Evolutionary conservation across 2,329 filamentous ascomycete species (phyloP).

Genomic region (Botrytis paeoniae): DNA sequence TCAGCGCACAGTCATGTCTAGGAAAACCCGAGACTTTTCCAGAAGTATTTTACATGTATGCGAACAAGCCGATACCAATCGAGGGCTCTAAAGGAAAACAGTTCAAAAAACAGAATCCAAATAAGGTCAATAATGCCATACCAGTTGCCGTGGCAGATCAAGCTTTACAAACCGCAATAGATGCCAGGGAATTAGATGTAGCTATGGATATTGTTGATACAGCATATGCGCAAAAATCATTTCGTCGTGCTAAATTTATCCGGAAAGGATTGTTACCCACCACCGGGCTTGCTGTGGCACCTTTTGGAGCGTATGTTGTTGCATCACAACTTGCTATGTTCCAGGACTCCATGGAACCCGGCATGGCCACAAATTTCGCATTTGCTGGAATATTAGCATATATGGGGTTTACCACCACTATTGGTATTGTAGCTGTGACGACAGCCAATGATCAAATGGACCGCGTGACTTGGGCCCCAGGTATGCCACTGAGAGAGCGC

Average conservation of each 20-base stretch:
- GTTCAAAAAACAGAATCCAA: constrained; percentile 64
- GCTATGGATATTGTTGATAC: constrained; percentile 73
- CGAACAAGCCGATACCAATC: constrained; percentile 72
- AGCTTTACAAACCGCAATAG: constrained; percentile 77
- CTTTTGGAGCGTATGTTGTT: constrained; percentile 66
- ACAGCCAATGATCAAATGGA: constrained; percentile 95
- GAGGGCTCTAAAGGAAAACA: constrained; percentile 56
- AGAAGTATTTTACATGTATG: constrained; percentile 76
- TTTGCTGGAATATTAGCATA: constrained; percentile 83
- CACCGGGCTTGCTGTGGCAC: constrained; percentile 54
- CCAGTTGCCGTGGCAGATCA: constrained; percentile 65
- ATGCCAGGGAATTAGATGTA: constrained; percentile 71
- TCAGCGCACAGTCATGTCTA: constrained; percentile 71
- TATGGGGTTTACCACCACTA: constrained; percentile 71
- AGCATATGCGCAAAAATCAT: constrained; percentile 65
- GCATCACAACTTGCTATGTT: constrained; percentile 64
- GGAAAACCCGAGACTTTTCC: constrained; percentile 74
- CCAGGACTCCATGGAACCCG: constrained; percentile 74
- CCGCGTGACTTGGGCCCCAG: constrained; percentile 84
- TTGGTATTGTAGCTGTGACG: constrained; percentile 79
- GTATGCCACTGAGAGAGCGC: constrained; percentile 73
- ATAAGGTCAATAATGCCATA: constrained; percentile 68
- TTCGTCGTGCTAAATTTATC: constrained; percentile 63
- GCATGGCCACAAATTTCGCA: constrained; percentile 70
- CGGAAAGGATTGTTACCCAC: constrained; percentile 61